Base-by-base conservation (phyloP, 2,329 filamentous ascomycete genomes). In the Leptographium lundbergii region DNA sequence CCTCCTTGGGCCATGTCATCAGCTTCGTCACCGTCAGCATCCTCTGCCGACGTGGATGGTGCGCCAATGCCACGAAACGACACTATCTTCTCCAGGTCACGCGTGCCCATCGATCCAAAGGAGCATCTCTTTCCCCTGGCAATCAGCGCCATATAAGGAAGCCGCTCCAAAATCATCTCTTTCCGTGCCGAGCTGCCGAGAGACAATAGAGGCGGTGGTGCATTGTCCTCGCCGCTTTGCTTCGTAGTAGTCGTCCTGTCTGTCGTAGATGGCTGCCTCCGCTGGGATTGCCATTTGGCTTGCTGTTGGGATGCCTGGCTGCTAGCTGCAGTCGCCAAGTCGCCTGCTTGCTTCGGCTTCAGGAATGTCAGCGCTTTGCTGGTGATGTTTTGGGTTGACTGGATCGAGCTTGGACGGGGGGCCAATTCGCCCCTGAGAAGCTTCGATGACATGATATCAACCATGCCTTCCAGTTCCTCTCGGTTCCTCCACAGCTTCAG, bases 101-200 rank as follows among this genome's bases (percentile, higher is more conserved):
- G 76, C 2, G 80, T 71, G n/a, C 73, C 71, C 61, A 74, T 66
- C 19, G 65, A 66, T 25, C 66, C 65, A 36, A 66, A 70, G 19
- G 66, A 62, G 65, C 71, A 69, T 64, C 72, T 73, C 63, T 72
- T 67, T 36, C 72, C 68, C 19, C 77, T 74, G 2, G 74, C 71
- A 67, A 96, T 88, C 56, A 82, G 79, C 1, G 85, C 78, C 77
- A 94, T 84, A 70, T 95, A 97, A 0, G 94, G 94, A 0, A 99
- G 78, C 10, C 90, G 84, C 64, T 97, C 89, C 27, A 96, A 80
- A 0, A 96, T 72, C 75, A 94, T 79, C 69, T 92, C 89, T 50
- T 79, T 79, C 42, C 85, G 84, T 4, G 86, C 84, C 4, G 85
- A 82, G 62, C 77, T 84, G 51, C 86, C 85, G 1, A 86, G 77